Percentiles rank a stretch among this genome's conserved stretches.
These are phyloP conservation scores for Linderina pennispora DNA, from an alignment of 192 early-diverging fungal genomes.

Conservation along the genomic window DNA sequence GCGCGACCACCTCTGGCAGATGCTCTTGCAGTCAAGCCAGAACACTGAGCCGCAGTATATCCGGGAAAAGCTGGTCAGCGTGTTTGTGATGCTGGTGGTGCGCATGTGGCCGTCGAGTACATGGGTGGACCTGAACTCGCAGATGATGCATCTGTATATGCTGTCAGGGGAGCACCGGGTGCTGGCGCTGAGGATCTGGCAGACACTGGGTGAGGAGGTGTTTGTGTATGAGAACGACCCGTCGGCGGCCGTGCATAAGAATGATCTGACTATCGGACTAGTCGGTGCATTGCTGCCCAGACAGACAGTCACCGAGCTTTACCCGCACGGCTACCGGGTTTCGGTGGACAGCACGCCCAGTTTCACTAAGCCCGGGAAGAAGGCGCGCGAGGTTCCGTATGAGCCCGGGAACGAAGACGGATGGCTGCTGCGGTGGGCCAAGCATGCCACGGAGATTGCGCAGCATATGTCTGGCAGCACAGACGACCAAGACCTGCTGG, in stretches of 20 bases:
- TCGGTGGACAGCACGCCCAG: constrained; percentile 4
- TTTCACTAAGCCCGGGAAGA: constrained; percentile 2
- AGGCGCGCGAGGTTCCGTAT: constrained; percentile 13
- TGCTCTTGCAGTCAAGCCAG: constrained; percentile 2
- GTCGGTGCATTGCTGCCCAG: constrained; percentile 29
- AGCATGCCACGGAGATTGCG: constrained; percentile 4
- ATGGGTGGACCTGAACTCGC: constrained; percentile 27
- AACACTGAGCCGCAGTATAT: constrained; percentile 14
- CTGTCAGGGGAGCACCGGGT: constrained; percentile 8
- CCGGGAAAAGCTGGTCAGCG: constrained; percentile 29
- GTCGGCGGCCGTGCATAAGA: constrained; percentile 21
- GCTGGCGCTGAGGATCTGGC: constrained; percentile 31
- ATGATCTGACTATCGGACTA: constrained; percentile 35
- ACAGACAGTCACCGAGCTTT: constrained; percentile 16
- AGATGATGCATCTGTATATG: constrained; percentile 23
- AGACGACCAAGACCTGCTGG: constrained; percentile 3
- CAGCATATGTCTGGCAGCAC: neutral
- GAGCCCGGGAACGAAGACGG: constrained; percentile 38
- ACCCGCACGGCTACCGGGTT: constrained; percentile 32
- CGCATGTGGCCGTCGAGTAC: constrained; percentile 26
- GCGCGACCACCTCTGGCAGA: constrained; percentile 14
- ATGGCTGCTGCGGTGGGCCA: constrained; percentile 28
- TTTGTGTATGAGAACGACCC: constrained; percentile 40
- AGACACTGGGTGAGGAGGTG: constrained; percentile 38
- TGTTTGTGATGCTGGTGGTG: constrained; percentile 26